Percentiles rank a stretch among this genome's conserved stretches.
phyloP scores from a whole-genome alignment of 208 protist genomes.

The Acanthamoeba quina region DNA sequence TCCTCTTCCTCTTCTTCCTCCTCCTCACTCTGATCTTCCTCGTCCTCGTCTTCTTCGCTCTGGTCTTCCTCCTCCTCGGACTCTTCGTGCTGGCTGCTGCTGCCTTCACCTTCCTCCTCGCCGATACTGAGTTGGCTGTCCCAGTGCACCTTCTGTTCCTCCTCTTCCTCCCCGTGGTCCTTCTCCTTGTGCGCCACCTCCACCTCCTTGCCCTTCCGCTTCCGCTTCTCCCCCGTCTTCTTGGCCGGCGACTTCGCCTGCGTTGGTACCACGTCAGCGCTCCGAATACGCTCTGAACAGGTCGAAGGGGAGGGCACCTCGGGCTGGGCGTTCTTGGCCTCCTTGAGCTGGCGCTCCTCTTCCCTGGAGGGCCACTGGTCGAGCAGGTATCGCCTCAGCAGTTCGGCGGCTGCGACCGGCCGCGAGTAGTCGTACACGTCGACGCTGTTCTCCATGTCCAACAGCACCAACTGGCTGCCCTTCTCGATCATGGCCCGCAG shows the following conservation, averaged over 20 bases:
- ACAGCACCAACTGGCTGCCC: slow-evolving; percentile 53
- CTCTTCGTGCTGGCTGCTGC: not conserved
- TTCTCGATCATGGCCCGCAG: not conserved
- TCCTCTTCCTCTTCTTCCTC: not conserved
- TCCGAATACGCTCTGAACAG: not conserved
- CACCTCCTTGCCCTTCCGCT: not conserved
- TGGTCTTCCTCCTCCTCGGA: not conserved
- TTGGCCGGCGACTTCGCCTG: not conserved
- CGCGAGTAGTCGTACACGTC: slow-evolving; percentile 58
- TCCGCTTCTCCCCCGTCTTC: not conserved
- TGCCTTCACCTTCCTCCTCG: not conserved
- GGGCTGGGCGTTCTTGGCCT: not conserved
- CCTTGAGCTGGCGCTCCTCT: slow-evolving; percentile 12
- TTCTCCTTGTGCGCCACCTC: not conserved
- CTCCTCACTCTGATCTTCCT: not conserved
- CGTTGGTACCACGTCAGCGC: not conserved
- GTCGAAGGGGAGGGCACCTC: not conserved
- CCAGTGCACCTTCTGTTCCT: not conserved
- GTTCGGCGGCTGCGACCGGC: slow-evolving; percentile 6
- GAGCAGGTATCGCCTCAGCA: slow-evolving; percentile 50
- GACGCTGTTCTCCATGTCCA: slow-evolving; percentile 20
- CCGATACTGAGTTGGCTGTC: not conserved
- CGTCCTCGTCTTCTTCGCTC: not conserved
- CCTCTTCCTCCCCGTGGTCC: not conserved
- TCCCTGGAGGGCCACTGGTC: slow-evolving; percentile 41